These are phyloP conservation scores for Euphorbia schlechtendalii DNA, from an alignment of 441 rosid genomes.

Conservation along the genomic window DNA sequence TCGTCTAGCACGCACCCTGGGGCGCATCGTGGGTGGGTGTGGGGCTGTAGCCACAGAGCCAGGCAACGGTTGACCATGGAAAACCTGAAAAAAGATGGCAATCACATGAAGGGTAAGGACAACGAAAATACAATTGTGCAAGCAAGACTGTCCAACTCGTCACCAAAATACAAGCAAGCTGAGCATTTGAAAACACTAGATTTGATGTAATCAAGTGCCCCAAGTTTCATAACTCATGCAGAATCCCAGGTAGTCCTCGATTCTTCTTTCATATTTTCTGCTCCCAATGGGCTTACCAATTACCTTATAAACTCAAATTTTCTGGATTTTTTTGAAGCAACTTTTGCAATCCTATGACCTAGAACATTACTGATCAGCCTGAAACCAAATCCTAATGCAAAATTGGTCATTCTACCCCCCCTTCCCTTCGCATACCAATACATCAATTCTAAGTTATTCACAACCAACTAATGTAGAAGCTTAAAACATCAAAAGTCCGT, in stretches of 20 bases:
- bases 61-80: conserved; percentile 81
- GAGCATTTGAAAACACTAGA: neutral
- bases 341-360: neutral
- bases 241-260: neutral
- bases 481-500: neutral
- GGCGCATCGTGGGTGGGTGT: conserved; percentile 90
- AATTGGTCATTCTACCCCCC: neutral
- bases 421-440: too few species aligned
- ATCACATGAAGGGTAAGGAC: too few species aligned
- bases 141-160: too few species aligned
- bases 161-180: too few species aligned
- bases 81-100: conserved; percentile 54
- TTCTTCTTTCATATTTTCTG: neutral
- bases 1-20: conserved; percentile 96
- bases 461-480: too few species aligned
- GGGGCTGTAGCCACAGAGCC: conserved; percentile 65
- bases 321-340: too few species aligned
- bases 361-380: neutral
- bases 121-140: too few species aligned
- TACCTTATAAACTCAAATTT: too few species aligned
- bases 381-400: too few species aligned
- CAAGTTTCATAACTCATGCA: neutral
- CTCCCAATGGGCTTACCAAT: neutral
- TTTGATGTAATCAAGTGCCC: neutral
- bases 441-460: too few species aligned